A percentile compares a stretch with the other conserved stretches of the same genome.
Conservation (phyloP, 805 yeast species). For the Cyberlindnera mrakii region DNA sequence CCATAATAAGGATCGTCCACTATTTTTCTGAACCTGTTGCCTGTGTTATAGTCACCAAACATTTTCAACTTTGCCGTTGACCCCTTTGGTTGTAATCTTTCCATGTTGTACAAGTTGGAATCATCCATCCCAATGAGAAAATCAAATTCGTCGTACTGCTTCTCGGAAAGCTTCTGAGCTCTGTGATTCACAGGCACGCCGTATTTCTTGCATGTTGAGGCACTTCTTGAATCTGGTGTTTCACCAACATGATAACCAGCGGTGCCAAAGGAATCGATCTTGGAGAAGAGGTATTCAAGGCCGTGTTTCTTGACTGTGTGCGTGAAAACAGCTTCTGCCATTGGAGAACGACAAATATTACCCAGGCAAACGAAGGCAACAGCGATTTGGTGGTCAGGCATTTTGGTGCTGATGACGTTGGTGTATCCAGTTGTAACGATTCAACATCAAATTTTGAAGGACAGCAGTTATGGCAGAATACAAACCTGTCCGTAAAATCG, state of each 20-base stretch:
- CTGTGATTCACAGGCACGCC: slow-evolving; percentile 69
- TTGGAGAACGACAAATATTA: slow-evolving; percentile 92
- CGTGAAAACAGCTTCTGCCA: slow-evolving; percentile 92
- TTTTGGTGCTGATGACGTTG: background rate
- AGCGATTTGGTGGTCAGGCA: slow-evolving; percentile 27
- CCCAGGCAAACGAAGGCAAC: slow-evolving; percentile 93
- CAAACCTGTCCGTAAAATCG: no score
- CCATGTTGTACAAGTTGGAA: slow-evolving; percentile 45
- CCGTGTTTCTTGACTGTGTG: slow-evolving; percentile 53
- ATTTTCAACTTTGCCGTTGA: slow-evolving; percentile 46
- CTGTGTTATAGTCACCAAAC: slow-evolving; percentile 79
- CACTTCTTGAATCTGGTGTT: slow-evolving; percentile 71
- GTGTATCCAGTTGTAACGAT: background rate
- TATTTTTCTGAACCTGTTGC: slow-evolving; percentile 41
- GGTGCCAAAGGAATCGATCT: slow-evolving; percentile 86
- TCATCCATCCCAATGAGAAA: slow-evolving; percentile 71
- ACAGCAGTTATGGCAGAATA: background rate
- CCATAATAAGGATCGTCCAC: slow-evolving; percentile 95
- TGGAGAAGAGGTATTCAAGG: slow-evolving; percentile 34
- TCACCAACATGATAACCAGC: slow-evolving; percentile 82
- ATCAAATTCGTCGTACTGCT: slow-evolving; percentile 54
- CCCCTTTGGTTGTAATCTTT: slow-evolving; percentile 44
- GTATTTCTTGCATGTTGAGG: slow-evolving; percentile 58
- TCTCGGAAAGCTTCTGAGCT: slow-evolving; percentile 59
- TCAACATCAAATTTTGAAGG: background rate